Evolutionary conservation across 441 rosid genomes (phyloP).

Genomic region (Corymbia calophylla): DNA sequence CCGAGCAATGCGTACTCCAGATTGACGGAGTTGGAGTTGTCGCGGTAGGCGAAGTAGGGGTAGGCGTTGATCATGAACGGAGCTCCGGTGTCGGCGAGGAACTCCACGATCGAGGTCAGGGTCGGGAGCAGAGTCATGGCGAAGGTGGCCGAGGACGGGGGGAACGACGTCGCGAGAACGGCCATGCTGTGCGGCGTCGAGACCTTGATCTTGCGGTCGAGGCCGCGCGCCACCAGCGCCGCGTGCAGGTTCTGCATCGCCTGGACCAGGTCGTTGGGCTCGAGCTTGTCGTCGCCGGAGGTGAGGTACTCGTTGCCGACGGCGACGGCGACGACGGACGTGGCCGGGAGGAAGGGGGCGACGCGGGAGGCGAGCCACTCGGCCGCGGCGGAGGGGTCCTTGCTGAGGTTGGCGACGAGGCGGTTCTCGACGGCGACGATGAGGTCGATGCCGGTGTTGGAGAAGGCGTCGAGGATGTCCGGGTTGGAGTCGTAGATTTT

Average conservation of each 20-base stretch:
- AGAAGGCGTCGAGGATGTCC: slow-evolving; percentile 57
- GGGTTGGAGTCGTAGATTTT: slow-evolving; percentile 66
- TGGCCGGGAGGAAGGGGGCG: slow-evolving; percentile 49
- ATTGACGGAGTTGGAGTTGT: slow-evolving; percentile 31
- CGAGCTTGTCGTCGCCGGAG: slow-evolving; percentile 27
- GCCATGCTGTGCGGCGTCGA: slow-evolving; percentile 66
- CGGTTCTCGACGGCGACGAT: slow-evolving; percentile 54
- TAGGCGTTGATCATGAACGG: slow-evolving; percentile 66
- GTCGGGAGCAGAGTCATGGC: slow-evolving; percentile 31
- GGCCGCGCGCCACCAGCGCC: slow-evolving; percentile 36
- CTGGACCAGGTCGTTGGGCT: slow-evolving; percentile 32
- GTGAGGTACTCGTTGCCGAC: slow-evolving; percentile 63
- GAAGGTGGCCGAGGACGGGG: slow-evolving; percentile 54
- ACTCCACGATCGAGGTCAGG: slow-evolving; percentile 42
- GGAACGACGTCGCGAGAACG: slow-evolving; percentile 52
- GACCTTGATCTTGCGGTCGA: slow-evolving; percentile 57
- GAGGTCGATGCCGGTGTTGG: slow-evolving; percentile 60
- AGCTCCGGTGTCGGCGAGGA: slow-evolving; percentile 42
- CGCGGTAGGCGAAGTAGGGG: slow-evolving; percentile 65
- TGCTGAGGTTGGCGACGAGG: slow-evolving; percentile 40
- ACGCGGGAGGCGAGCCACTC: slow-evolving; percentile 47
- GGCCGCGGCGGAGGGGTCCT: slow-evolving; percentile 36
- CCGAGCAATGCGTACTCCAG: slow-evolving; percentile 49
- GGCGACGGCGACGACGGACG: slow-evolving; percentile 42
- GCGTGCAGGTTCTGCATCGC: slow-evolving; percentile 61